phyloP scores from a whole-genome alignment of 768 basidiomycete genomes.

The Pleurotus eryngii region DNA sequence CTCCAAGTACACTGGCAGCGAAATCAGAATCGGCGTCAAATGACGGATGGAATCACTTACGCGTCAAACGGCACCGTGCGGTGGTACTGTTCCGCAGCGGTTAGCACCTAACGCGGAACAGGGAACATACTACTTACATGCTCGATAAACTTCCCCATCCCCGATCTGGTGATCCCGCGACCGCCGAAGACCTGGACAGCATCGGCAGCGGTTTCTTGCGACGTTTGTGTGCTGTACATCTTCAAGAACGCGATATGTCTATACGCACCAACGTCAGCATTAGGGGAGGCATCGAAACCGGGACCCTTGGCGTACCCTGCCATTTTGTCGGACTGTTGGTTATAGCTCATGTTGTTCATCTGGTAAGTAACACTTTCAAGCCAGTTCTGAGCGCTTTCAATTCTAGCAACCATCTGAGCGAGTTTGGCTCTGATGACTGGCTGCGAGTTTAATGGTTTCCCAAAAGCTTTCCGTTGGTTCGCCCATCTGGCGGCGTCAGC shows the following conservation, averaged over 20 bases:
- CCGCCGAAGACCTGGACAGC: conserved; percentile 74
- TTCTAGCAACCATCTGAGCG: conserved; percentile 75
- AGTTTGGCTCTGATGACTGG: conserved; percentile 77
- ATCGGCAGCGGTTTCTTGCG: conserved; percentile 78
- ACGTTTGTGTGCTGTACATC: conserved; percentile 70
- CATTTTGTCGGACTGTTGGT: conserved; percentile 66
- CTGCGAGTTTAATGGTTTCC: conserved; percentile 63
- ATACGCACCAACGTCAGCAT: too few relatives aligned
- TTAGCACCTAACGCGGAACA: background rate
- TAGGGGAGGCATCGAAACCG: too few relatives aligned
- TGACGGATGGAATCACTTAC: conserved; percentile 16
- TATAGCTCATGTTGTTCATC: conserved; percentile 84
- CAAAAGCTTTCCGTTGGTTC: conserved; percentile 75
- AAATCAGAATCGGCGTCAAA: background rate
- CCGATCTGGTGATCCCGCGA: conserved; percentile 76
- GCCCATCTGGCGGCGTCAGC: conserved; percentile 51
- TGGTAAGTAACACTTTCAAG: conserved; percentile 84
- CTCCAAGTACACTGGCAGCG: conserved; percentile 20
- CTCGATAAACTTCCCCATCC: conserved; percentile 47
- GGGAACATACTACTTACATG: conserved; percentile 14
- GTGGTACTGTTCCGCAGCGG: conserved; percentile 16
- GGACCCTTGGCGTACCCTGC: conserved; percentile 52
- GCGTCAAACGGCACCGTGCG: conserved; percentile 21
- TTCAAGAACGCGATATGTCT: conserved; percentile 78
- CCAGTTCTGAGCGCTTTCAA: conserved; percentile 73